phyloP scores from a whole-genome alignment of 1,284 basidiomycete genomes.

The Fomitopsis betulina region DNA sequence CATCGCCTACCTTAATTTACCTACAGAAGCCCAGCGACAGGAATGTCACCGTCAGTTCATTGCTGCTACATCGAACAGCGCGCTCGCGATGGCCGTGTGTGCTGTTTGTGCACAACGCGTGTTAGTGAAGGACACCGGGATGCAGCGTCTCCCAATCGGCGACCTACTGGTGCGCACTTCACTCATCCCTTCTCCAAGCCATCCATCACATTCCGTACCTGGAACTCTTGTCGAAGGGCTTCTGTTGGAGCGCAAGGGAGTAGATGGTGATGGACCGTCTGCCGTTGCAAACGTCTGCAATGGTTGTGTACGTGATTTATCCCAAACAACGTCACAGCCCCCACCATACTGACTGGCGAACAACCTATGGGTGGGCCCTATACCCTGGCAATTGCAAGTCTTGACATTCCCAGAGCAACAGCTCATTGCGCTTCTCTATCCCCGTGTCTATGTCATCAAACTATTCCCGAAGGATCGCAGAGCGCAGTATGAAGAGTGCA shows the following conservation, averaged over 20 bases:
- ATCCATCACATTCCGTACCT: constrained; percentile 2
- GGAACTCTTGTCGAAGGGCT: background rate
- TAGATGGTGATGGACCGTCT: background rate
- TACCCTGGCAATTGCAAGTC: constrained; percentile 15
- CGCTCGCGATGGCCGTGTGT: background rate
- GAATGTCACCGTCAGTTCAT: background rate
- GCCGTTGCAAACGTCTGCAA: constrained; percentile 1
- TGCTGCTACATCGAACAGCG: background rate
- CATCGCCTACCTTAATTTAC: no score
- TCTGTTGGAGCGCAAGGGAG: constrained; percentile 1
- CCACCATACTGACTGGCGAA: constrained; percentile 17
- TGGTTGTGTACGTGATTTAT: constrained; percentile 5
- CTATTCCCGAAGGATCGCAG: constrained; percentile 18
- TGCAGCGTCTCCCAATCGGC: background rate
- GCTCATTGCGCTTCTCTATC: constrained; percentile 24
- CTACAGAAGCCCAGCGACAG: no score
- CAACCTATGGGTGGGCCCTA: constrained; percentile 23
- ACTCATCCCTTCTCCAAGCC: background rate
- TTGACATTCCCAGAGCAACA: constrained; percentile 26
- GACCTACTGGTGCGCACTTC: background rate
- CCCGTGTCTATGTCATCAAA: constrained; percentile 28
- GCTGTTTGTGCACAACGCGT: background rate
- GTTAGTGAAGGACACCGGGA: background rate
- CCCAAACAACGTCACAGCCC: constrained; percentile 1
- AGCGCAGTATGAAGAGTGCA: background rate